Evolutionary conservation across 495 filamentous ascomycete species (phyloP), one percentile per base, ranked within the genome.

Genomic region (Staphylotrichum longicolle): DNA sequence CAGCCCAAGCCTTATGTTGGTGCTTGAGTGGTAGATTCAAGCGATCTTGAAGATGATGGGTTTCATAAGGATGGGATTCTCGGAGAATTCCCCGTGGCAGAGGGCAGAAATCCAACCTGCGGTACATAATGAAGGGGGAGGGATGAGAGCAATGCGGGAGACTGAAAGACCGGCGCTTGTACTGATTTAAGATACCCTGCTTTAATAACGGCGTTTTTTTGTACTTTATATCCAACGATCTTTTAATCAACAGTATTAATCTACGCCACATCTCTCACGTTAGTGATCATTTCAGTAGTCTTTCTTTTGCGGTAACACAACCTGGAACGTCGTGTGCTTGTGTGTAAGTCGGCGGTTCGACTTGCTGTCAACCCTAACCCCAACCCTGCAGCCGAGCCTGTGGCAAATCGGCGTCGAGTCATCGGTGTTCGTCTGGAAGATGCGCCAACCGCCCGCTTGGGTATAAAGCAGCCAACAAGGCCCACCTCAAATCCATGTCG

Each of bases 1-100:
- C 60, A 63, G 34, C 66, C 72, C 4, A 68, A 71, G 32, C 70
- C 71, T 0, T 65, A 70, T 39, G 72, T 69, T 20, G 69, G 65
- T 35, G 72, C 68, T 4, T 77, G 67, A 27, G 30, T 65, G 34
- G 45, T 32, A 41, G 8, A 6, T 27, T 0, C 6, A 14, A 39
- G 39, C 6, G 30, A 27, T 1, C 20, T 32, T 20, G 9, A 4
- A 4, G 32, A 41, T 27, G 4, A 47, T 40, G 2, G 49, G 3
- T 3, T 42, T 27, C 37, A 3, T 5, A 6, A 45, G 33, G 5
- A 3, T 8, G 53, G 47, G 35, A 11, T 27, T 27, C 20, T 27
- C 1, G 20, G 20, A 27, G 20, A 27, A 27, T 27, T 27, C 20
- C 20, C 0, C 20, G 1, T 27, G 20, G 20, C 20, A 27, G 20